Evolutionary conservation across 2,329 filamentous ascomycete genomes (phyloP), one percentile per base, ranked within the genome.

Genomic region (Alternaria infectoria): DNA sequence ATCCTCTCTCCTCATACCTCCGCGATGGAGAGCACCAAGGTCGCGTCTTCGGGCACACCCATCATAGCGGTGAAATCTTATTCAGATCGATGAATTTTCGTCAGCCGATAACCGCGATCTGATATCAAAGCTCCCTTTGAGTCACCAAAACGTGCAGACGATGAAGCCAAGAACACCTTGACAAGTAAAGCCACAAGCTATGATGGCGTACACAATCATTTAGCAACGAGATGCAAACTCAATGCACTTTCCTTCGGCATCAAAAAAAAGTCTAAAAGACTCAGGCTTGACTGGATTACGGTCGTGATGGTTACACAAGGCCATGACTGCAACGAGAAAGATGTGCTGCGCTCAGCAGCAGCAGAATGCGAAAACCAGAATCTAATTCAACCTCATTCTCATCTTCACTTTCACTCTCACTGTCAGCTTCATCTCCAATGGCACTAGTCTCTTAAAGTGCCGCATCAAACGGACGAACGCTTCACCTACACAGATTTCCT

Each of bases 221-320:
- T 40, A 0, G n/a, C 36, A 40, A 17, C 36, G n/a, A 40, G 36
- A 40, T 17, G 36, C n/a, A n/a, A n/a, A n/a, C n/a, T n/a, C n/a
- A 0, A 40, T n/a, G 6, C 32, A 40, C 32, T 40, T 10, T 40
- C 4, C 32, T 40, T 40, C 32, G 15, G 32, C 32, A 40, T 40
- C 0, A 36, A 36, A 1, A 40, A 40, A 36, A 40, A n/a, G 32
- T 40, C 32, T 0, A n/a, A n/a, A 40, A 40, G 0, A 40, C 15
- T n/a, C 32, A 40, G 0, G 32, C 32, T n/a, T 40, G n/a, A 6
- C 2, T 17, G 0, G 1, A 17, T 0, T 40, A 40, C 36, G 36
- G 0, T 40, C 0, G 9, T 17, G 0, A 17, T 40, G 36, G 36
- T 1, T 17, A 17, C n/a, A 40, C 9, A 0, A 40, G 8, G 36